phyloP scores from a whole-genome alignment of 352 stramenopile genomes.

The Globisporangium megalacanthum region DNA sequence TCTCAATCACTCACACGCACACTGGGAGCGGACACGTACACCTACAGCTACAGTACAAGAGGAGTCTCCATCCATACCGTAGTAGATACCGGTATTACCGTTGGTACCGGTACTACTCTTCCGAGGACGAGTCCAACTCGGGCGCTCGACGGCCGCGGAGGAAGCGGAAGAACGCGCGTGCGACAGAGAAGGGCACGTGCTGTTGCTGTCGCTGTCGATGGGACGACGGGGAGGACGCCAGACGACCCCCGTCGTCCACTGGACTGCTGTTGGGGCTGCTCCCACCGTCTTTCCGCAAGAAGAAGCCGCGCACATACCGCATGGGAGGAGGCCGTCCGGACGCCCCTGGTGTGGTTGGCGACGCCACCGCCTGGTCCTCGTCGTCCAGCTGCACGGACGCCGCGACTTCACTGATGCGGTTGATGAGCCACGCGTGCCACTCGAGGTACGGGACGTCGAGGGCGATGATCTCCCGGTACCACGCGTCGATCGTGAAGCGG shows the following conservation, averaged over 20 bases:
- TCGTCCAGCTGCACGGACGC: constrained; percentile 39
- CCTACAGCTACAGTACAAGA: neutral
- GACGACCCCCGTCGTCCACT: too few relatives aligned
- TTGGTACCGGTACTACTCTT: constrained; percentile 4
- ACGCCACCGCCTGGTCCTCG: constrained; percentile 4
- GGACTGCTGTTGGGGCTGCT: constrained; percentile 5
- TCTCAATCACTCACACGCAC: neutral
- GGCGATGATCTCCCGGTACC: constrained; percentile 74
- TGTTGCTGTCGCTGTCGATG: neutral
- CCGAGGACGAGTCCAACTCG: constrained; percentile 14
- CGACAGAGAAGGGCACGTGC: constrained; percentile 53
- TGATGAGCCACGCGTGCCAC: constrained; percentile 83
- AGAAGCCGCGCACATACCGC: constrained; percentile 6
- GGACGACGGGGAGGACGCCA: constrained; percentile 6
- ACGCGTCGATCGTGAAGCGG: constrained; percentile 77
- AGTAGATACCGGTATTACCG: too few relatives aligned
- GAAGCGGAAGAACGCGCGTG: constrained; percentile 62
- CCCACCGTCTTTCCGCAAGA: constrained; percentile 6
- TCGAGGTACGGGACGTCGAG: constrained; percentile 68
- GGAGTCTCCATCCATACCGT: too few relatives aligned
- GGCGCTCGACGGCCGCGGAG: constrained; percentile 35
- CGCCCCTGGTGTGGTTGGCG: neutral
- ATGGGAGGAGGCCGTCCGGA: neutral
- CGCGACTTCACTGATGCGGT: constrained; percentile 66
- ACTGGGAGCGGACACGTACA: neutral